These are phyloP conservation scores for Epichloe sp. DNA, from an alignment of 2,329 filamentous ascomycete genomes.

Conservation along the genomic window DNA sequence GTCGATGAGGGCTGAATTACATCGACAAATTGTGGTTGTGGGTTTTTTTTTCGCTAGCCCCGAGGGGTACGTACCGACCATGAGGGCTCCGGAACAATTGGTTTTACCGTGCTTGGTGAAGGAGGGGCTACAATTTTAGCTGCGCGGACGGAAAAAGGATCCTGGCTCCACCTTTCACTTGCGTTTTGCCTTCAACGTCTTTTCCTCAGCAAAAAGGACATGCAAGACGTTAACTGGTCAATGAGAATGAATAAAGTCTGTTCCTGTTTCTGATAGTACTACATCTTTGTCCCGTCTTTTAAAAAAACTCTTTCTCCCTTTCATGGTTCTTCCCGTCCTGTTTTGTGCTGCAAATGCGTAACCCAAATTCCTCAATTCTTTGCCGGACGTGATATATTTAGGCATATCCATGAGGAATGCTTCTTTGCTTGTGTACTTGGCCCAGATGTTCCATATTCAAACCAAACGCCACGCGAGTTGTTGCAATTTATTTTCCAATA, in stretches of 20 bases:
- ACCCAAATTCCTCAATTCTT: not conserved
- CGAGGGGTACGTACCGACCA: conserved; percentile 17
- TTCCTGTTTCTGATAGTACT: not conserved
- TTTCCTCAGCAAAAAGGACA: not conserved
- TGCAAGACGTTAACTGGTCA: not conserved
- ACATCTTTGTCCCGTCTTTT: not conserved
- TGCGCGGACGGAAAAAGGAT: not conserved
- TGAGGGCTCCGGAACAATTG: conserved; percentile 15
- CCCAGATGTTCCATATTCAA: not conserved
- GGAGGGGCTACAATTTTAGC: not conserved
- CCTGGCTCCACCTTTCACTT: not conserved
- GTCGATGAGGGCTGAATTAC: conserved; percentile 21
- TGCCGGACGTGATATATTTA: not conserved
- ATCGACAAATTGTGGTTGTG: conserved; percentile 28
- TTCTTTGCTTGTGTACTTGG: not conserved
- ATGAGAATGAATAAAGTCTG: not conserved
- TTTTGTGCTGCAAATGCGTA: not conserved
- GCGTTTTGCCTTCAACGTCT: not conserved
- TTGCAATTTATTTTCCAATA: not conserved
- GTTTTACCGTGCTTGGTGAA: conserved; percentile 12
- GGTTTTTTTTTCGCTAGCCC: conserved; percentile 21
- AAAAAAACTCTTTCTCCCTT: not conserved
- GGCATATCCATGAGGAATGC: not conserved
- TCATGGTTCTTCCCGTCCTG: not conserved
- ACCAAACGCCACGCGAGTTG: not conserved